Evolutionary conservation across 192 early-diverging fungal genomes (phyloP).

Genomic region (Backusella circina): DNA sequence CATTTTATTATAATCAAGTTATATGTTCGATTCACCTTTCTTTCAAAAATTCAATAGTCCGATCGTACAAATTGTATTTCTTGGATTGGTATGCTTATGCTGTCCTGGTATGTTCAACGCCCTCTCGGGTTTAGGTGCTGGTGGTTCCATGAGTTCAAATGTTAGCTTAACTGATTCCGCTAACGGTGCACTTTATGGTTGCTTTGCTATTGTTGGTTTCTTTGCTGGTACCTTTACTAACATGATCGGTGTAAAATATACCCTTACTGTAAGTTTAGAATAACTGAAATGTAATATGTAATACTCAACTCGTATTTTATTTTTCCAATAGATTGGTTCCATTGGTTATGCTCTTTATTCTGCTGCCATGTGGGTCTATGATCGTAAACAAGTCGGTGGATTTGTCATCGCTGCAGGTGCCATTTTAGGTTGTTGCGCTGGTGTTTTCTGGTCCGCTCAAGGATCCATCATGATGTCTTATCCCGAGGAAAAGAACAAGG

Average conservation of each 20-base stretch:
- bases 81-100: slow-evolving; percentile 74
- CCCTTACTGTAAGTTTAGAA: slow-evolving; percentile 10
- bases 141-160: slow-evolving; percentile 14
- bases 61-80: slow-evolving; percentile 64
- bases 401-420: slow-evolving; percentile 78
- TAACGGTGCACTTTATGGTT: slow-evolving; percentile 29
- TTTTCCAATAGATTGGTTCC: slow-evolving; percentile 44
- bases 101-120: slow-evolving; percentile 41
- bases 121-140: slow-evolving; percentile 36
- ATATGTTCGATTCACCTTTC: background rate
- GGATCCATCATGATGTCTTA: slow-evolving; percentile 85
- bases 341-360: slow-evolving; percentile 69
- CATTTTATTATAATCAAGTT: background rate
- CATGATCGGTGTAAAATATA: slow-evolving; percentile 21
- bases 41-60: slow-evolving; percentile 41
- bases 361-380: slow-evolving; percentile 50
- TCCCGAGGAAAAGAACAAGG: slow-evolving; percentile 77
- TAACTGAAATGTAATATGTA: slow-evolving; percentile 26
- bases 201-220: slow-evolving; percentile 33
- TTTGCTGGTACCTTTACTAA: slow-evolving; percentile 33
- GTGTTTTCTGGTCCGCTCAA: slow-evolving; percentile 70
- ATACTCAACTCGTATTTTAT: slow-evolving; percentile 13
- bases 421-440: slow-evolving; percentile 79
- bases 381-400: slow-evolving; percentile 48
- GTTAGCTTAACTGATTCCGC: slow-evolving; percentile 17